A percentile compares a stretch with the other conserved stretches of the same genome.
Conservation (phyloP, 495 filamentous ascomycete genomes). For the Xylaria nigripes region DNA sequence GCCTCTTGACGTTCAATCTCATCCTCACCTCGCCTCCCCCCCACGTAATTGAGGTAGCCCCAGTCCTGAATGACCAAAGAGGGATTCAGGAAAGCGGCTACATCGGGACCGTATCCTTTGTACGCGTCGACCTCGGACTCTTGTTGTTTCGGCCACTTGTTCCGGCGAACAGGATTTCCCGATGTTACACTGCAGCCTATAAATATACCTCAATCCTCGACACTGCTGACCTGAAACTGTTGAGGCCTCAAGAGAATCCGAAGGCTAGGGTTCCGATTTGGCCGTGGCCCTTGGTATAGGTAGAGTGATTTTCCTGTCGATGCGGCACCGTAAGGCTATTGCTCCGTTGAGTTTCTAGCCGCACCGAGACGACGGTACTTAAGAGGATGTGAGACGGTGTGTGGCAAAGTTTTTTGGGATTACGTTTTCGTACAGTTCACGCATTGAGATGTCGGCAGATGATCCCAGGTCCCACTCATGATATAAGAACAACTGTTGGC, state of each 20-base stretch:
- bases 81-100: background rate
- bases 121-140: background rate
- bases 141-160: background rate
- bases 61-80: background rate
- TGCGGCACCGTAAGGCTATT: background rate
- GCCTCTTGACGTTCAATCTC: background rate
- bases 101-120: background rate
- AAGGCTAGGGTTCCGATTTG: background rate
- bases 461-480: background rate
- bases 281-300: background rate
- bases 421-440: background rate
- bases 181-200: conserved; percentile 5
- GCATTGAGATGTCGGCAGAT: background rate
- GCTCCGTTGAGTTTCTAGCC: background rate
- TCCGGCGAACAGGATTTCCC: conserved; percentile 2
- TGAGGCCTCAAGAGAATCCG: background rate
- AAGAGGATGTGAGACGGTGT: background rate
- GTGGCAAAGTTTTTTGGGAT: background rate
- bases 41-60: background rate
- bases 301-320: background rate
- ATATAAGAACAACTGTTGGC: background rate
- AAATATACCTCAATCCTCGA: background rate
- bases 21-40: background rate
- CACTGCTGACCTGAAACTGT: conserved; percentile 9
- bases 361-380: background rate